A percentile compares a stretch with the other conserved stretches of the same genome.
Conservation (phyloP, 768 basidiomycete species). For the Psilocybe tampanensis region DNA sequence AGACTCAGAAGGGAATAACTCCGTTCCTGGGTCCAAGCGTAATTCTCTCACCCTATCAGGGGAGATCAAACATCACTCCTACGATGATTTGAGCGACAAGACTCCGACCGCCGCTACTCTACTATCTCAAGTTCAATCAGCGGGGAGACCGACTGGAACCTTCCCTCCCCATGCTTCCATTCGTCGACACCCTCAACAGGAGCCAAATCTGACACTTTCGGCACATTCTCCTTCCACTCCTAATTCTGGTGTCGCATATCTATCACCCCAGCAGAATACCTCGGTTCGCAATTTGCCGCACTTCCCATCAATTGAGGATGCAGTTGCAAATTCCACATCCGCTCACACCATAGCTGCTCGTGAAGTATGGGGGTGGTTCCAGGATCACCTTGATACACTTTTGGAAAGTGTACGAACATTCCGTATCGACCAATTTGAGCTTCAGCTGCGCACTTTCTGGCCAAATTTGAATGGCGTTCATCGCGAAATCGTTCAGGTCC, state of each 20-base stretch:
- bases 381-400: slow-evolving; percentile 84
- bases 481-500: slow-evolving; percentile 87
- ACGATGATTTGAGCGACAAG: slow-evolving; percentile 78
- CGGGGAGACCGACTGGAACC: slow-evolving; percentile 57
- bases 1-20: slow-evolving; percentile 74
- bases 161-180: slow-evolving; percentile 77
- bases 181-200: slow-evolving; percentile 69
- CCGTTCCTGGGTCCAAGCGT: slow-evolving; percentile 66
- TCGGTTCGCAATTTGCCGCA: slow-evolving; percentile 79
- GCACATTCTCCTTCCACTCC: slow-evolving; percentile 59
- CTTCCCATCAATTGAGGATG: slow-evolving; percentile 88
- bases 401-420: slow-evolving; percentile 76
- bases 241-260: slow-evolving; percentile 43
- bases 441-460: slow-evolving; percentile 88
- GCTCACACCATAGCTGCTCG: slow-evolving; percentile 78
- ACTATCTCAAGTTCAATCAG: slow-evolving; percentile 76
- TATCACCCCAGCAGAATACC: slow-evolving; percentile 50
- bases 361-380: slow-evolving; percentile 92
- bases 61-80: slow-evolving; percentile 61
- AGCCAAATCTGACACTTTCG: slow-evolving; percentile 53
- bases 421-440: slow-evolving; percentile 89
- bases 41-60: slow-evolving; percentile 70
- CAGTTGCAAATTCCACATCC: slow-evolving; percentile 72
- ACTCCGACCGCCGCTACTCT: slow-evolving; percentile 82
- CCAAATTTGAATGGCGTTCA: slow-evolving; percentile 69